Evolutionary conservation across 345 rosid genomes (phyloP).

Genomic region (Lenwebbia sp.): DNA sequence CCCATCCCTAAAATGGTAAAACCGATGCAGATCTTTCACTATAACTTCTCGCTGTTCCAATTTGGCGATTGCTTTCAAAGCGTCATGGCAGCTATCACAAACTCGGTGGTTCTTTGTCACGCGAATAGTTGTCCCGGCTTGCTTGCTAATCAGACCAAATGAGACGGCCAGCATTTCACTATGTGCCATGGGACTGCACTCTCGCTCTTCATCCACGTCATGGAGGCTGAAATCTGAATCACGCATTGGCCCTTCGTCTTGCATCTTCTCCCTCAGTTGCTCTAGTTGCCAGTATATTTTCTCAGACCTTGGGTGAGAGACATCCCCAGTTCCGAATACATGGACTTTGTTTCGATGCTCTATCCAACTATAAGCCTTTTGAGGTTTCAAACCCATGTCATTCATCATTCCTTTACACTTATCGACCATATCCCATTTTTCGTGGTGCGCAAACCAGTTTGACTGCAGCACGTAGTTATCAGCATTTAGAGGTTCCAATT

Average conservation of each 20-base stretch:
- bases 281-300: conserved; percentile 27
- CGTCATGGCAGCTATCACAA: conserved; percentile 30
- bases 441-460: conserved; percentile 25
- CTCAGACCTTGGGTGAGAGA: conserved; percentile 42
- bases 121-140: conserved; percentile 15
- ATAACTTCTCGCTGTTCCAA: conserved; percentile 25
- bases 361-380: conserved; percentile 42
- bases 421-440: conserved; percentile 25
- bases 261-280: conserved; percentile 21
- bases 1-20: conserved; percentile 37
- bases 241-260: neutral
- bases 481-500: conserved; percentile 36
- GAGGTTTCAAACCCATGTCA: conserved; percentile 39
- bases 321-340: conserved; percentile 42
- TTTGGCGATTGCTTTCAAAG: conserved; percentile 22
- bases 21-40: conserved; percentile 25
- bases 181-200: conserved; percentile 27
- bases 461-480: conserved; percentile 34
- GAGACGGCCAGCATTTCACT: conserved; percentile 49
- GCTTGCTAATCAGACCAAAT: conserved; percentile 38
- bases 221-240: conserved; percentile 17
- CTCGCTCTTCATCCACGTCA: conserved; percentile 39
- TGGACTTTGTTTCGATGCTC: conserved; percentile 43
- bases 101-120: conserved; percentile 27
- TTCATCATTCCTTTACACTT: conserved; percentile 14